Percentiles rank a stretch among this genome's conserved stretches.
phyloP scores from a whole-genome alignment of 140 eudicot genomes.

The Oenanthe javanica region DNA sequence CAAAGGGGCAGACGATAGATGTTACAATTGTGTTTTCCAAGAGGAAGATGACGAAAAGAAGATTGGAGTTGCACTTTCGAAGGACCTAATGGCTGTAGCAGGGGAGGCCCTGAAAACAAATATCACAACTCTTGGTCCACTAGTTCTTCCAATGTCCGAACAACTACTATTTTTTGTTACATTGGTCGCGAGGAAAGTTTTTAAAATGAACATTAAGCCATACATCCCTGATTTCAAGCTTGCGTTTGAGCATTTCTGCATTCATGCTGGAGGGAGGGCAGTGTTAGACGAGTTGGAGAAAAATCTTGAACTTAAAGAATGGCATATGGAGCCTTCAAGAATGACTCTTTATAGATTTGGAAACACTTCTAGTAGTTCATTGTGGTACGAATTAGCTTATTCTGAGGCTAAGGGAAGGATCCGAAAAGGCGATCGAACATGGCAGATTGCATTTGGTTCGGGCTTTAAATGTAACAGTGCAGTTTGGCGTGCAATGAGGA shows the following conservation, averaged over 20 bases:
- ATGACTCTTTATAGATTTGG: conserved; percentile 80
- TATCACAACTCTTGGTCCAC: conserved; percentile 69
- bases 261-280: conserved; percentile 79
- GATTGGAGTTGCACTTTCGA: conserved; percentile 59
- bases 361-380: conserved; percentile 72
- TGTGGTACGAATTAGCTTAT: conserved; percentile 78
- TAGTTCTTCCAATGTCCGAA: conserved; percentile 86
- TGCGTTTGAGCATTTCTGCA: conserved; percentile 79
- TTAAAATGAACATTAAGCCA: conserved; percentile 69
- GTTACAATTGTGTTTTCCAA: conserved; percentile 64
- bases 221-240: conserved; percentile 79
- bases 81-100: conserved; percentile 76
- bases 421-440: conserved; percentile 60
- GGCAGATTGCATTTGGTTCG: conserved; percentile 86
- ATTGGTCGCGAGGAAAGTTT: conserved; percentile 51
- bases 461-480: conserved; percentile 83
- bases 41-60: conserved; percentile 51
- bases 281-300: conserved; percentile 72
- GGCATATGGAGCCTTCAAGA: conserved; percentile 92
- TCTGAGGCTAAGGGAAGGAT: conserved; percentile 75
- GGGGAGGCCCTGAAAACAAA: conserved; percentile 76
- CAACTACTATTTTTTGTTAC: conserved; percentile 58
- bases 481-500: conserved; percentile 65
- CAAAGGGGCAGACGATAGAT: conserved; percentile 66
- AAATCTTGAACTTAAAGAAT: conserved; percentile 52